phyloP scores from a whole-genome alignment of 2,329 filamentous ascomycete species.

The Pseudogymnoascus pannorum region DNA sequence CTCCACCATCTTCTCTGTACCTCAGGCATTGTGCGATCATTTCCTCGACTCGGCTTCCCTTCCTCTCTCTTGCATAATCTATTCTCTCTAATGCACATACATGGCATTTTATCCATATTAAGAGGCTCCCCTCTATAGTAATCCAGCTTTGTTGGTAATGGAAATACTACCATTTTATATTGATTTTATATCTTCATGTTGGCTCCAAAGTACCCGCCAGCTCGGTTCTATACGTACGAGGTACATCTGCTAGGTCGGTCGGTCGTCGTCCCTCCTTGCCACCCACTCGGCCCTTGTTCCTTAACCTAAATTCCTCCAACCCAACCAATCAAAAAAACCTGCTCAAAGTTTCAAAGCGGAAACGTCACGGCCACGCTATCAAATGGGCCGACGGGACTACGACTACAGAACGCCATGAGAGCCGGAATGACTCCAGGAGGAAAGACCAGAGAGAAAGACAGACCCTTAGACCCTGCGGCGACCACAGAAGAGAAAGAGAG shows the following conservation, averaged over 20 bases:
- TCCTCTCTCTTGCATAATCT: background rate
- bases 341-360: background rate
- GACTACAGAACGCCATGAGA: background rate
- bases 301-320: background rate
- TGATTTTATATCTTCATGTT: background rate
- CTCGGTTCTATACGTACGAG: background rate
- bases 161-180: background rate
- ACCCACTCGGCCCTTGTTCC: background rate
- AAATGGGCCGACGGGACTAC: background rate
- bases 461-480: background rate
- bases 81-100: no score
- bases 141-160: background rate
- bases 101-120: background rate
- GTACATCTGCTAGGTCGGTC: background rate
- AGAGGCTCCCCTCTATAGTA: background rate
- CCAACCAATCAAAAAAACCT: constrained; percentile 2
- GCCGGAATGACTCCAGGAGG: background rate
- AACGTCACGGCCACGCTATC: background rate
- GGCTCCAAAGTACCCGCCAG: background rate
- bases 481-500: background rate
- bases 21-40: background rate
- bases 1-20: background rate
- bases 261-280: background rate
- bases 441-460: background rate
- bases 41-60: background rate